Evolutionary conservation across 768 basidiomycete species (phyloP).

Genomic region (Kwoniella newhampshirensis): DNA sequence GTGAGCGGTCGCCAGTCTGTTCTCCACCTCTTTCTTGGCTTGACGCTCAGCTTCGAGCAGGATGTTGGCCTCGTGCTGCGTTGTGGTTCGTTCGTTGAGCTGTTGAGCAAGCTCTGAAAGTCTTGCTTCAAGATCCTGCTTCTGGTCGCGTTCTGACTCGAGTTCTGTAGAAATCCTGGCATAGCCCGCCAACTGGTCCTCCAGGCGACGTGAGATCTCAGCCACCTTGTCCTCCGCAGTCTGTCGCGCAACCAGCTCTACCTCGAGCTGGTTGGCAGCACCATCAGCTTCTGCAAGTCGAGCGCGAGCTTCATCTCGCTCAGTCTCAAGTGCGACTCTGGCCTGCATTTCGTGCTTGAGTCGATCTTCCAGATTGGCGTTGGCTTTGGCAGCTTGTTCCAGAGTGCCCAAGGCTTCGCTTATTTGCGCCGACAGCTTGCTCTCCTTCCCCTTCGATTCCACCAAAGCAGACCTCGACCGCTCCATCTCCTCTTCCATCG

Average conservation of each 20-base stretch:
- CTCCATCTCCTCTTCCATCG: constrained; percentile 7
- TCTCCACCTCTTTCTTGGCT: constrained; percentile 4
- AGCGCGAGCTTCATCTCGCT: constrained; percentile 7
- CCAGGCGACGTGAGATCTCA: no score
- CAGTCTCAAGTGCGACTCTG: background rate
- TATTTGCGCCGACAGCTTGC: background rate
- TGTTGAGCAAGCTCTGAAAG: background rate
- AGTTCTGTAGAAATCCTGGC: background rate
- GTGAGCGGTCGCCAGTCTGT: constrained; percentile 5
- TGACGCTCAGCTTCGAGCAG: constrained; percentile 7
- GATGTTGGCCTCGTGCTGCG: background rate
- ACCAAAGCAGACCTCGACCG: background rate
- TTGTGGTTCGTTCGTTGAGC: background rate
- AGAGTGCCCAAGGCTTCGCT: constrained; percentile 9
- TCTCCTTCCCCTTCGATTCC: background rate
- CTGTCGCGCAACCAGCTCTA: background rate
- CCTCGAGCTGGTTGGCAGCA: constrained; percentile 8
- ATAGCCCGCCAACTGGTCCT: background rate
- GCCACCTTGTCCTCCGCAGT: constrained; percentile 9
- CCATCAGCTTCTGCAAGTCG: constrained; percentile 2
- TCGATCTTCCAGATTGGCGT: constrained; percentile 3
- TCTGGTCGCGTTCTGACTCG: background rate
- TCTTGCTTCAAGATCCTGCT: background rate
- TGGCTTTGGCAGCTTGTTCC: constrained; percentile 15
- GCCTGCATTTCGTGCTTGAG: constrained; percentile 3